Evolutionary conservation across 2,329 filamentous ascomycete genomes (phyloP), one percentile per base, ranked within the genome.

Genomic region (Fusarium redolens): DNA sequence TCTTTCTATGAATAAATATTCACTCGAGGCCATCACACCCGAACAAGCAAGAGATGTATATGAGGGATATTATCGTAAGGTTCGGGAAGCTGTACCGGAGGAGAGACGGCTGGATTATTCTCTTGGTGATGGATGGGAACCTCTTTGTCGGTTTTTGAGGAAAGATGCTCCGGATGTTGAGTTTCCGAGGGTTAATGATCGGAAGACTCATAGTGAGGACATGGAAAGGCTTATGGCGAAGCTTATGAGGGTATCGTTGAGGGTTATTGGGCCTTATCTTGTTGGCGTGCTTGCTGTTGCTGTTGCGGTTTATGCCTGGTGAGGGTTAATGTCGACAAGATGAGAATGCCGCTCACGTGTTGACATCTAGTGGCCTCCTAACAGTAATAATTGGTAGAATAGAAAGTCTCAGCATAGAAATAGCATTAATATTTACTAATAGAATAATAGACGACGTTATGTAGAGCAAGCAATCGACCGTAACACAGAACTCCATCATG

Each of bases 111-210:
- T 71, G 4, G 67, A 71, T 1, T 71, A 71, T 25, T 50, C 33
- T 2, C 30, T 71, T 7, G 67, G 52, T 0, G 45, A 55, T 25
- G 68, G 68, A 4, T 71, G 68, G 68, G 43, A 43, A 17, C 62
- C 68, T 0, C 41, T 71, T 10, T 71, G 68, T 20, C 38, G 43
- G n/a, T 71, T 71, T n/a, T 2, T 71, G 8, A 41, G 43, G 1
- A 71, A 71, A 17, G 51, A 71, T 10, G 7, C 68, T 8, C 68
- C 68, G 2, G 52, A 63, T 11, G 37, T 51, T 5, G 30, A 41
- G 3, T 71, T 71, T 43, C 67, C 68, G 0, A 56, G 61, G 12
- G 10, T 71, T 2, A 71, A 71, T 25, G 67, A 71, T 22, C 44
- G 61, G 1, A 31, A 44, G 4, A n/a, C 30, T 3, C 67, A 71